phyloP scores from a whole-genome alignment of 2,329 filamentous ascomycete genomes.

The Ceratocystis cacaofunesta region DNA sequence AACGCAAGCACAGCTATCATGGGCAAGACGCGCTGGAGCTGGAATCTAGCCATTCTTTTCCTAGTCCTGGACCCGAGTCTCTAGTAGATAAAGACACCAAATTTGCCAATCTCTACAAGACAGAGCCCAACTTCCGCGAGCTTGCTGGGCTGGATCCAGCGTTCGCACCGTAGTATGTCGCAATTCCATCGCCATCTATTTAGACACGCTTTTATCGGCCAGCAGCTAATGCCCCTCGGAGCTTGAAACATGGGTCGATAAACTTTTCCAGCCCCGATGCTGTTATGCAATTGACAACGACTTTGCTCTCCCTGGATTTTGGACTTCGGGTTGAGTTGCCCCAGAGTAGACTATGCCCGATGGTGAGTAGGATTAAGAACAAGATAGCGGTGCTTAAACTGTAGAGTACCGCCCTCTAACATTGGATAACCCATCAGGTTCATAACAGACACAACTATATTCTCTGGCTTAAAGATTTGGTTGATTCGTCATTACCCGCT shows the following conservation, averaged over 20 bases:
- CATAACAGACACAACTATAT: constrained; percentile 73
- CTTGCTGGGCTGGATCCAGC: constrained; percentile 29
- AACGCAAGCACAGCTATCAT: constrained; percentile 5
- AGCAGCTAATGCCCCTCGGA: constrained; percentile 17
- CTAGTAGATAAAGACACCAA: not conserved
- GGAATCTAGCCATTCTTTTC: not conserved
- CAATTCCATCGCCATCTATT: not conserved
- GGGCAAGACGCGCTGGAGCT: not conserved
- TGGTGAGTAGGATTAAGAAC: constrained; percentile 35
- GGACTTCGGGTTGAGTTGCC: constrained; percentile 56
- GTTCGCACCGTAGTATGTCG: constrained; percentile 29
- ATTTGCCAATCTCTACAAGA: constrained; percentile 27
- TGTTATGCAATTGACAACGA: constrained; percentile 68
- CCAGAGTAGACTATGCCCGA: constrained; percentile 68
- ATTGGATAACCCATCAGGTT: constrained; percentile 26
- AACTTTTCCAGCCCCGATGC: constrained; percentile 69
- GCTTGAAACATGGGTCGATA: constrained; percentile 37
- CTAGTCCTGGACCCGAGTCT: not conserved
- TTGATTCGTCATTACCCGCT: constrained; percentile 54
- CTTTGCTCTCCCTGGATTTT: constrained; percentile 64
- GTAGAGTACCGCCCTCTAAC: not conserved
- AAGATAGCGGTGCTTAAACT: not conserved
- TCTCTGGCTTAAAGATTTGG: constrained; percentile 67
- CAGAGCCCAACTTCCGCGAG: constrained; percentile 30
- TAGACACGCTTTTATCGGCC: not conserved